These are phyloP conservation scores for Diutina rugosa DNA, from an alignment of 1,139 yeast genomes.

Conservation along the genomic window DNA sequence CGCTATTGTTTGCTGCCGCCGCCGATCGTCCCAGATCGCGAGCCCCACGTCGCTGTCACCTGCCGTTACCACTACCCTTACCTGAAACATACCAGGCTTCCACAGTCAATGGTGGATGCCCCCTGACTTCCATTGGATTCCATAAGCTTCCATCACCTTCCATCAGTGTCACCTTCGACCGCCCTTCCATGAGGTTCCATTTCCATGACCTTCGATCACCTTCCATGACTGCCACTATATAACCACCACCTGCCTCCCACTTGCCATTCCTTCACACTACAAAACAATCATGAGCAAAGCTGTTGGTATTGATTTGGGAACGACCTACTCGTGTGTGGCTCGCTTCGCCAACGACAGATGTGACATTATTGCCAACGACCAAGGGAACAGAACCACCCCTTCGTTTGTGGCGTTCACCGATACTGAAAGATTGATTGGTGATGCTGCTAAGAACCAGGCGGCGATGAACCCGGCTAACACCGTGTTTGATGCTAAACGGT, in stretches of 20 bases:
- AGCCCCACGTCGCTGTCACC: too few species aligned
- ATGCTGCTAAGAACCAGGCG: conserved; percentile 98
- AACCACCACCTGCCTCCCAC: neutral
- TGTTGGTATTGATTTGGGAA: conserved; percentile 99
- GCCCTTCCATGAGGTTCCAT: too few species aligned
- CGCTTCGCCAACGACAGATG: conserved; percentile 20
- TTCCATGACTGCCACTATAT: neutral
- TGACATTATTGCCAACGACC: conserved; percentile 97
- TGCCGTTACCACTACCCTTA: too few species aligned
- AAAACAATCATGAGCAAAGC: conserved; percentile 25
- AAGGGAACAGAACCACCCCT: conserved; percentile 99
- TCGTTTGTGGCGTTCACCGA: conserved; percentile 96
- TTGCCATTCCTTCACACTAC: neutral
- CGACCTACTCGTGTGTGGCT: conserved; percentile 97
- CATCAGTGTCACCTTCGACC: neutral
- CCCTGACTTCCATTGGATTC: too few species aligned
- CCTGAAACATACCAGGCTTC: too few species aligned
- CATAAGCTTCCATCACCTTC: neutral
- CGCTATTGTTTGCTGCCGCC: neutral
- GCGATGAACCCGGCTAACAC: conserved; percentile 95
- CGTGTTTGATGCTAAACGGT: conserved; percentile 96
- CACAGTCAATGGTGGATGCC: too few species aligned
- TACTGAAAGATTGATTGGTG: conserved; percentile 97
- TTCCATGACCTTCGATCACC: neutral
- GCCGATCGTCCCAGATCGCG: neutral